phyloP scores from a whole-genome alignment of 208 protist species.

The Leishmania martiniquensis region DNA sequence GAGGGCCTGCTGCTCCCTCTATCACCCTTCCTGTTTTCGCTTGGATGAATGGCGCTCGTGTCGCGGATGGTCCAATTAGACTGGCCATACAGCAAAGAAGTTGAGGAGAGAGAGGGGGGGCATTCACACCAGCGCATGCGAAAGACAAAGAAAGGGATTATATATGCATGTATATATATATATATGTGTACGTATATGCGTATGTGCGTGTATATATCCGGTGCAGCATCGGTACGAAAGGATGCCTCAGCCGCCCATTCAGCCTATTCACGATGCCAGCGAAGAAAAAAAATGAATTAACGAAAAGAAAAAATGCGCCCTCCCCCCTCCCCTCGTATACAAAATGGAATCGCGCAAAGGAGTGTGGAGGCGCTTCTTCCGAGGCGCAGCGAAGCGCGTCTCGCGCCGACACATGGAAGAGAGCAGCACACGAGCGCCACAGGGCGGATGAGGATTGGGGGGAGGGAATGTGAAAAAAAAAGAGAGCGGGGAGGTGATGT shows the following conservation, averaged over 20 bases:
- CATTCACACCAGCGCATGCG: background rate
- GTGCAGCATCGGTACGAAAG: too few species aligned
- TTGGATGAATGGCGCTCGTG: background rate
- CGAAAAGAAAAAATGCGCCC: too few species aligned
- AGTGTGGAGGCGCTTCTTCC: background rate
- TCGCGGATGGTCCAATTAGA: background rate
- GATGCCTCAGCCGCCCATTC: too few species aligned
- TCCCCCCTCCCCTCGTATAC: too few species aligned
- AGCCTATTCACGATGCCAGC: too few species aligned
- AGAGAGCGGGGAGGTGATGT: background rate
- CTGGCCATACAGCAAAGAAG: background rate
- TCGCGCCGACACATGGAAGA: background rate
- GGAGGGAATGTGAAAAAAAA: too few species aligned
- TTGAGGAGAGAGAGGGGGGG: background rate
- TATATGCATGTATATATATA: too few species aligned
- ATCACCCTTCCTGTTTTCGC: background rate
- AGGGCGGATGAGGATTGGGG: too few species aligned
- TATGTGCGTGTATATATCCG: too few species aligned
- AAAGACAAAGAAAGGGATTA: background rate
- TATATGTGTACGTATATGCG: too few species aligned
- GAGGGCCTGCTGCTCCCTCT: background rate
- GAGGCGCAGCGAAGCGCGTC: background rate
- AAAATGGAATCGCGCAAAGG: background rate
- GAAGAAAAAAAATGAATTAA: too few species aligned
- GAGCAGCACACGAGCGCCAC: background rate